Evolutionary conservation across 768 basidiomycete genomes (phyloP).

Genomic region (Russula earlei): DNA sequence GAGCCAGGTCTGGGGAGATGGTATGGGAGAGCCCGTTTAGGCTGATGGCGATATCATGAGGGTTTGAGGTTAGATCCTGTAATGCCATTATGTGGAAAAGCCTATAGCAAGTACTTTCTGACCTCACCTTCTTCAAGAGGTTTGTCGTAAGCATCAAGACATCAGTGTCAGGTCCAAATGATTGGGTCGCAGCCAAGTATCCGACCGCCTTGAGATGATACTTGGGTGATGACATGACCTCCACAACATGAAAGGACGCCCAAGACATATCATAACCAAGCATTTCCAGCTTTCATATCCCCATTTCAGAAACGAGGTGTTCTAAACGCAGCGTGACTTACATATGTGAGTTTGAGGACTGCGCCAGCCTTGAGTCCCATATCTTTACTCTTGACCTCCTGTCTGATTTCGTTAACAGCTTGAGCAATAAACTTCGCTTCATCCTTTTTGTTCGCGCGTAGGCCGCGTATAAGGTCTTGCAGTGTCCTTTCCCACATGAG

Average conservation of each 20-base stretch:
- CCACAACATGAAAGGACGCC: constrained; percentile 95
- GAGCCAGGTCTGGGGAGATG: constrained; percentile 79
- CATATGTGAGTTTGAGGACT: constrained; percentile 92
- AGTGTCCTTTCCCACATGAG: constrained; percentile 94
- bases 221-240: constrained; percentile 92
- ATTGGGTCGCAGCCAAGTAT: constrained; percentile 87
- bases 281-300: constrained; percentile 80
- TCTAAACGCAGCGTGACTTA: constrained; percentile 37
- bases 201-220: constrained; percentile 92
- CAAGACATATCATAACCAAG: constrained; percentile 89
- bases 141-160: constrained; percentile 98
- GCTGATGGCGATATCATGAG: constrained; percentile 65
- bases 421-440: constrained; percentile 86
- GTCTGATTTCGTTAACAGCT: constrained; percentile 88
- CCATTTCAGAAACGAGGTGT: constrained; percentile 6
- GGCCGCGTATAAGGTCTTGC: constrained; percentile 89
- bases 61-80: constrained; percentile 73
- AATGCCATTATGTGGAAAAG: constrained; percentile 17
- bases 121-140: constrained; percentile 78
- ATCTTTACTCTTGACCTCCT: constrained; percentile 86
- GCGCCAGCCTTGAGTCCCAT: constrained; percentile 97
- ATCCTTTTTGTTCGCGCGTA: constrained; percentile 92
- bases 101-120: background rate
- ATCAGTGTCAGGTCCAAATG: constrained; percentile 90
- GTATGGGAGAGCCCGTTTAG: constrained; percentile 80